A percentile compares a stretch with the other conserved stretches of the same genome.
phyloP scores from a whole-genome alignment of 257 asterid species.

The Nicotiana noctiflora region DNA sequence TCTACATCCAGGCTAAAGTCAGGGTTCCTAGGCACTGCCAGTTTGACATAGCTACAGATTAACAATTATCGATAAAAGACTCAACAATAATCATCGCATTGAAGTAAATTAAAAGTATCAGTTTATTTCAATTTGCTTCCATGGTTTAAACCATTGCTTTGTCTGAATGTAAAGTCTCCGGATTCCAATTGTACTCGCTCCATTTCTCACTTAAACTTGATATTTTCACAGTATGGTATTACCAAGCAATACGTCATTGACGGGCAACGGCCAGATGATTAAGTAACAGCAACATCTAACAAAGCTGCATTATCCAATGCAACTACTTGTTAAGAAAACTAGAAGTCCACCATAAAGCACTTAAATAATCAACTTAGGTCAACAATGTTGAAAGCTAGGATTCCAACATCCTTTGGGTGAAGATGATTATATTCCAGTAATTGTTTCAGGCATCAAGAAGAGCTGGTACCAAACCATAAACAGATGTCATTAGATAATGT shows the following conservation, averaged over 20 bases:
- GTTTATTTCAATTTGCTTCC: not conserved
- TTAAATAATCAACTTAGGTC: not conserved
- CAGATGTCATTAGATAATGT: not conserved
- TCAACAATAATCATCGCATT: not conserved
- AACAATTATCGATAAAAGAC: not conserved
- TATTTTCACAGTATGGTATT: not conserved
- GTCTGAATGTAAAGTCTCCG: not conserved
- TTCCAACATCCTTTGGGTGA: not conserved
- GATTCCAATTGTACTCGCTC: not conserved
- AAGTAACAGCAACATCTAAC: not conserved
- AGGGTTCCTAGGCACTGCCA: slow-evolving; percentile 70
- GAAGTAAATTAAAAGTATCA: not conserved
- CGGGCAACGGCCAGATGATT: not conserved
- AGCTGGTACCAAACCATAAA: not conserved
- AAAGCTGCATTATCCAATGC: not conserved
- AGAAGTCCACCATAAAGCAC: not conserved
- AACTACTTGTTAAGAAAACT: not conserved
- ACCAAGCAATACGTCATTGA: not conserved
- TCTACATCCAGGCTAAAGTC: slow-evolving; percentile 88
- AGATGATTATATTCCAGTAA: not conserved
- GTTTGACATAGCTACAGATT: slow-evolving; percentile 1
- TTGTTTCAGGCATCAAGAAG: not conserved
- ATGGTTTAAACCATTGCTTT: not conserved
- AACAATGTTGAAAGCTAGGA: not conserved
- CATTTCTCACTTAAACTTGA: not conserved